Base-by-base conservation (phyloP, 176 grass and related monocot genomes). In the Oryza rufipogon region DNA sequence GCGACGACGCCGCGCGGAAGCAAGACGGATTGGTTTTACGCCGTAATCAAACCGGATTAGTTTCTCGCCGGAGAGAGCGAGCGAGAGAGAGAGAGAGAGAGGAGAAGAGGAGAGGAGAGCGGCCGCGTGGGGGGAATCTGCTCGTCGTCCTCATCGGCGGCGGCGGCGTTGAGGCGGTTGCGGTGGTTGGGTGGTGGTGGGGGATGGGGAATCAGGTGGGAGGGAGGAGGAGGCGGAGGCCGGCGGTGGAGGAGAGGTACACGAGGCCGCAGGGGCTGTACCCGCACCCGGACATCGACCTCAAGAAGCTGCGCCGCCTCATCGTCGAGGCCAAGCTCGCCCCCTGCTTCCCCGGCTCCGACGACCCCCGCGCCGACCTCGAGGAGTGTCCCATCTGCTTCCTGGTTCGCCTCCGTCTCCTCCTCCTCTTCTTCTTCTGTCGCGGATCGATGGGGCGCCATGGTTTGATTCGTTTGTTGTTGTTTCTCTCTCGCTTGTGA, bases 381-480 rank as follows among this genome's bases (percentile, higher is more conserved):
- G 93, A 99, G 70, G 93, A 99, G 85, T 96, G 96, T 78, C 96
- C 96, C 44, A 99, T 99, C 88, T 99, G 96, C 80, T 94, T 96
- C 85, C 83, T 99, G 91, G 96, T 98, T 7, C 20, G 71, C 9
- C 9, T 3, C 74, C 64, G 16, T 63, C 38, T 17, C 2, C 70
- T 4, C 1, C 7, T 15, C 1, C 3, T 41, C 6, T 5, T 71
- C 10, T 15, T 9, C 41, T 44, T 2, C 41, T 44, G 41, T 9
- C 5, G 9, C 26, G 68, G 22, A 46, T 79, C 76, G 42, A 44
- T 64, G 9, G 66, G 11, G 7, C 22, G 39, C 77, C 22, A 71
- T 25, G 30, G 56, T 58, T 70, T 77, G 4, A 71, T 26, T 6
- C 1, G 13, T 26, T 6, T 1, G 13, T 45, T 32, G 2, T 32